Percentiles rank a stretch among this genome's conserved stretches.
These are phyloP conservation scores for Collybia sp. DNA, from an alignment of 768 basidiomycete genomes.

Conservation along the genomic window DNA sequence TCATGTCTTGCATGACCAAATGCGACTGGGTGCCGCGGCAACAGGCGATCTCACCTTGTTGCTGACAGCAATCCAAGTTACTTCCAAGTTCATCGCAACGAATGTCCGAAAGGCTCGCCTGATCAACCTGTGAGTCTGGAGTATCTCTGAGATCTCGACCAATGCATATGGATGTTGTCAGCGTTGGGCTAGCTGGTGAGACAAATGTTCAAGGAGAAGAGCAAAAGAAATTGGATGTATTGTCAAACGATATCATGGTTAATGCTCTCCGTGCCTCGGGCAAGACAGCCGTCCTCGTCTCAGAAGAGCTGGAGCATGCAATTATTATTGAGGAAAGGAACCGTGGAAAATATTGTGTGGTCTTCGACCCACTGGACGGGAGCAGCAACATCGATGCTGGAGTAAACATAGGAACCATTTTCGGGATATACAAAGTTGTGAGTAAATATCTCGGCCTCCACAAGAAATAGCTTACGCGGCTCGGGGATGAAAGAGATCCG, in stretches of 20 bases:
- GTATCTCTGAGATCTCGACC: neutral
- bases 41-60: conserved; percentile 94
- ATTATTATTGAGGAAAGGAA: conserved; percentile 81
- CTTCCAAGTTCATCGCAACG: conserved; percentile 96
- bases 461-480: neutral
- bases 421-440: conserved; percentile 92
- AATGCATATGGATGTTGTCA: conserved; percentile 22
- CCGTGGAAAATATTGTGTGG: conserved; percentile 92
- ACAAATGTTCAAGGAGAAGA: conserved; percentile 98
- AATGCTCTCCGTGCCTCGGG: conserved; percentile 95
- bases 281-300: conserved; percentile 94
- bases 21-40: conserved; percentile 75
- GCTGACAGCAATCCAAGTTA: conserved; percentile 92
- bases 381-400: conserved; percentile 98
- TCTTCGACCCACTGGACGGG: conserved; percentile 97
- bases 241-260: conserved; percentile 99
- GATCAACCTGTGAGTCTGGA: conserved; percentile 81
- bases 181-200: conserved; percentile 95
- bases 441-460: conserved; percentile 22
- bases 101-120: conserved; percentile 96
- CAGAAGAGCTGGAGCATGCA: conserved; percentile 91
- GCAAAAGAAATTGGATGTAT: conserved; percentile 98
- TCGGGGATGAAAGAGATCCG: conserved; percentile 49
- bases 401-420: conserved; percentile 97
- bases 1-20: conserved; percentile 85